A percentile compares a stretch with the other conserved stretches of the same genome.
Conservation (phyloP, 306 rosid genomes). For the Sphenostylis stenocarpa region DNA sequence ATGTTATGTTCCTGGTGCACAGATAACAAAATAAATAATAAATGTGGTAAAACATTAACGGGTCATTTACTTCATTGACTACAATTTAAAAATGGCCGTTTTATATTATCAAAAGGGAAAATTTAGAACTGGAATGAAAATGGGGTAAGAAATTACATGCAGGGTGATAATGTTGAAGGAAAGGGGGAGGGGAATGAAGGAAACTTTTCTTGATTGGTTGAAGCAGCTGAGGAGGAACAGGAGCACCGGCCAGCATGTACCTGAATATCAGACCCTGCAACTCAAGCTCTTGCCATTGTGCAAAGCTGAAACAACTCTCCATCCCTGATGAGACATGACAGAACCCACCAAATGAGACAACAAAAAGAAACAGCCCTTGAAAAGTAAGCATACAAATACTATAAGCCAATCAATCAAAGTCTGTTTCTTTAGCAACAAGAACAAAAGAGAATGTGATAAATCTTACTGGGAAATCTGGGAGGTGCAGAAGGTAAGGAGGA, state of each 20-base stretch:
- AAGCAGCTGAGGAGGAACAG: background rate
- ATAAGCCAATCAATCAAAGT: background rate
- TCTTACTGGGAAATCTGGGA: background rate
- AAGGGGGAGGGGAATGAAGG: background rate
- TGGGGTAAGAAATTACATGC: background rate
- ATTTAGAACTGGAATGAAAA: background rate
- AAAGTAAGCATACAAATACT: background rate
- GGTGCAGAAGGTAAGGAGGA: background rate
- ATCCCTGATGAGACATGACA: background rate
- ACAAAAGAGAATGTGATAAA: background rate
- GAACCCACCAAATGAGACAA: background rate
- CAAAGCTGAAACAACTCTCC: background rate
- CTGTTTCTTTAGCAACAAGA: background rate
- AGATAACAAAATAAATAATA: background rate
- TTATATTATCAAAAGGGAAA: background rate
- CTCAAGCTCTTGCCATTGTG: slow-evolving; percentile 17
- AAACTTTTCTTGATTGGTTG: background rate
- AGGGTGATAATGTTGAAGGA: background rate
- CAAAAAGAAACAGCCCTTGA: background rate
- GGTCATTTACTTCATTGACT: background rate
- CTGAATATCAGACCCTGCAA: background rate
- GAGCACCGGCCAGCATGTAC: background rate
- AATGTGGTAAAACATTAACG: background rate
- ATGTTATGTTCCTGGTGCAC: background rate
- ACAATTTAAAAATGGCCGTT: background rate